A percentile compares a stretch with the other conserved stretches of the same genome.
phyloP scores from a whole-genome alignment of 441 rosid species.

The Erodium trifolium region DNA sequence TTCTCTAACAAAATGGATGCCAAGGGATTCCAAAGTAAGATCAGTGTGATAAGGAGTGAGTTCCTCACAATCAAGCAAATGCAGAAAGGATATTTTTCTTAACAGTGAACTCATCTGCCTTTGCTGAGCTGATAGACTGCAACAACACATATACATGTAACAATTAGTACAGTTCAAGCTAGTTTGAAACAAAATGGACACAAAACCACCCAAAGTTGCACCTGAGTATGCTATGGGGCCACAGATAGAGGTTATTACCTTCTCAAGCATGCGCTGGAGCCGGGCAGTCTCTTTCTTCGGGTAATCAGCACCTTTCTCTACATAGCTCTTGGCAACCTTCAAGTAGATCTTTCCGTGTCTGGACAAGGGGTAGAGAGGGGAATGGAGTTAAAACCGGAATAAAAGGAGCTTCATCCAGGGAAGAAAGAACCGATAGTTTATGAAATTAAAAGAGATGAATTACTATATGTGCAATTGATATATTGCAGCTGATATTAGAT shows the following conservation, averaged over 20 bases:
- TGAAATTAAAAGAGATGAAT: neutral
- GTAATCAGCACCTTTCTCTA: conserved; percentile 74
- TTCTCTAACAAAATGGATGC: too few relatives aligned
- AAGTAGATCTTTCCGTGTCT: conserved; percentile 65
- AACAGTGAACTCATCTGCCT: conserved; percentile 77
- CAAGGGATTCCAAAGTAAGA: too few relatives aligned
- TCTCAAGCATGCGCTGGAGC: conserved; percentile 74
- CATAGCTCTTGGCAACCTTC: conserved; percentile 57
- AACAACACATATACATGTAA: neutral
- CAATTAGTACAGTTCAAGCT: too few relatives aligned
- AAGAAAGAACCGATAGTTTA: neutral
- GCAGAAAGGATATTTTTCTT: conserved; percentile 69
- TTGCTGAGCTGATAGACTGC: conserved; percentile 78
- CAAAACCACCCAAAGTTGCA: neutral
- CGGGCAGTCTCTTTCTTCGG: conserved; percentile 67
- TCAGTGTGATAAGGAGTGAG: too few relatives aligned
- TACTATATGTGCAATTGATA: neutral
- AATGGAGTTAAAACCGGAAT: conserved; percentile 14
- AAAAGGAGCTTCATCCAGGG: neutral
- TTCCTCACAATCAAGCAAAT: conserved; percentile 34
- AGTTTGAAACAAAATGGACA: too few relatives aligned
- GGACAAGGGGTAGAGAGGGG: neutral
- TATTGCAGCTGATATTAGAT: too few relatives aligned
- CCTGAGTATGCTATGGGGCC: too few relatives aligned
- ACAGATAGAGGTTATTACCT: conserved; percentile 32